phyloP scores from a whole-genome alignment of 2,329 filamentous ascomycete genomes.

The Aurifilum marmelostoma region DNA sequence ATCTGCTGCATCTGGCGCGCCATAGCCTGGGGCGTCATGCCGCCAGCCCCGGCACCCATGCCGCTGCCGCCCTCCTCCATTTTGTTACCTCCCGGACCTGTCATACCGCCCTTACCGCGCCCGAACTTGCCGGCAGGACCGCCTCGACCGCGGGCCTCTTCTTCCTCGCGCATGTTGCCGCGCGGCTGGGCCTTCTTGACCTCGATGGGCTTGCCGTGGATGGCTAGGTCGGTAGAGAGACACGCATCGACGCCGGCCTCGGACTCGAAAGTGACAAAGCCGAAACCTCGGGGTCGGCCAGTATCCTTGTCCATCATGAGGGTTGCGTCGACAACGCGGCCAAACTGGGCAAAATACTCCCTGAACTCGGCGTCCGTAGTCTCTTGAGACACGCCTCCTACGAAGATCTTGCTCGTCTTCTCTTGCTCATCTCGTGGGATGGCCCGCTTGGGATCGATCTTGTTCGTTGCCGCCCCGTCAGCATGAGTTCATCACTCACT shows the following conservation, averaged over 20 bases:
- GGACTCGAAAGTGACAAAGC: slow-evolving; percentile 97
- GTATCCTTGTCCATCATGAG: slow-evolving; percentile 99
- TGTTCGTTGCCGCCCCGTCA: slow-evolving; percentile 16
- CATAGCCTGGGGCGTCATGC: slow-evolving; percentile 96
- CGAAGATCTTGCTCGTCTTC: slow-evolving; percentile 98
- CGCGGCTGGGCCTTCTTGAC: slow-evolving; percentile 97
- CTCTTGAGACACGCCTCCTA: slow-evolving; percentile 96
- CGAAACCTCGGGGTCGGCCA: slow-evolving; percentile 92
- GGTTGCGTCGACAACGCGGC: slow-evolving; percentile 93
- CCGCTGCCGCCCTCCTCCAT: slow-evolving; percentile 36
- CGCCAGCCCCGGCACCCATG: slow-evolving; percentile 37
- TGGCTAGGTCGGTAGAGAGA: slow-evolving; percentile 81
- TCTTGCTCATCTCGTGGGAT: slow-evolving; percentile 98
- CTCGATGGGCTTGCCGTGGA: slow-evolving; percentile 94
- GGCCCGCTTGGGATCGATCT: slow-evolving; percentile 98
- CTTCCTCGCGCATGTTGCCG: slow-evolving; percentile 91
- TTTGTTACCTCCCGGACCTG: slow-evolving; percentile 42
- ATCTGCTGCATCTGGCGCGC: slow-evolving; percentile 98
- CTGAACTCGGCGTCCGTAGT: slow-evolving; percentile 96
- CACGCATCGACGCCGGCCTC: slow-evolving; percentile 94
- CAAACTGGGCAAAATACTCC: slow-evolving; percentile 95
- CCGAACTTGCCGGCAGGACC: slow-evolving; percentile 61
- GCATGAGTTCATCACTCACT: slow-evolving; percentile 6
- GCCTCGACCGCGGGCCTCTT: slow-evolving; percentile 67
- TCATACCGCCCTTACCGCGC: slow-evolving; percentile 54